Conservation (phyloP, 306 rosid genomes). For the Carpinus fangiana region DNA sequence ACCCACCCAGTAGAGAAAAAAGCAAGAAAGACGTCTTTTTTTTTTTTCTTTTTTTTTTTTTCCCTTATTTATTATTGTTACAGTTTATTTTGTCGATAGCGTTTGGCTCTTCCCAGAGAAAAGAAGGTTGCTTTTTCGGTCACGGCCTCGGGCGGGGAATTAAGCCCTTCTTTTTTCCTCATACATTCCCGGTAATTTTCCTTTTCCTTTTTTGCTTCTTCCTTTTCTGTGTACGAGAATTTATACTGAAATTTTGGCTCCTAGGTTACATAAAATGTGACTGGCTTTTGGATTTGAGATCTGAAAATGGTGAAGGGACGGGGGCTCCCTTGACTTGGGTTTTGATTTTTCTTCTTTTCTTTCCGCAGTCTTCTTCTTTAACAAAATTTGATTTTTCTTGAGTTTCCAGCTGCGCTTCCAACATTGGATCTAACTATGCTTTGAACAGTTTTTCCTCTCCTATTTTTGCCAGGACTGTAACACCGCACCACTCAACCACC, state of each 20-base stretch:
- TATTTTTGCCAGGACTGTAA: neutral
- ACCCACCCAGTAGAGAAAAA: neutral
- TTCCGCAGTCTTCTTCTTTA: neutral
- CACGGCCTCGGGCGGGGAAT: neutral
- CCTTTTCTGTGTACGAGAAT: neutral
- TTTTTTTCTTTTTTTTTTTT: neutral
- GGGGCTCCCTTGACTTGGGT: neutral
- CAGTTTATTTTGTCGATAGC: neutral
- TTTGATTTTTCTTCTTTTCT: neutral
- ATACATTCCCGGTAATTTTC: neutral
- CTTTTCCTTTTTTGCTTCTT: neutral
- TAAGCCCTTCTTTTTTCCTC: neutral
- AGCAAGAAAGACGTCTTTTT: neutral
- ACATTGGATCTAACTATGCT: conserved; percentile 24
- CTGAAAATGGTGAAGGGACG: conserved; percentile 1
- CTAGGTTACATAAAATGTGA: neutral
- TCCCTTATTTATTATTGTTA: too few species aligned
- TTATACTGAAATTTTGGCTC: neutral
- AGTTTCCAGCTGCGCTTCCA: conserved; percentile 9
- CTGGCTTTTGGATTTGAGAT: neutral
- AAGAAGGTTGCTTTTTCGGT: neutral
- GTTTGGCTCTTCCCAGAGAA: neutral
- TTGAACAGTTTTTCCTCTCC: neutral
- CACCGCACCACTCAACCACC: too few species aligned
- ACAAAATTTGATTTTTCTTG: neutral